These are phyloP conservation scores for Aspergillus incahuasiensis DNA, from an alignment of 495 filamentous ascomycete genomes.

Conservation along the genomic window DNA sequence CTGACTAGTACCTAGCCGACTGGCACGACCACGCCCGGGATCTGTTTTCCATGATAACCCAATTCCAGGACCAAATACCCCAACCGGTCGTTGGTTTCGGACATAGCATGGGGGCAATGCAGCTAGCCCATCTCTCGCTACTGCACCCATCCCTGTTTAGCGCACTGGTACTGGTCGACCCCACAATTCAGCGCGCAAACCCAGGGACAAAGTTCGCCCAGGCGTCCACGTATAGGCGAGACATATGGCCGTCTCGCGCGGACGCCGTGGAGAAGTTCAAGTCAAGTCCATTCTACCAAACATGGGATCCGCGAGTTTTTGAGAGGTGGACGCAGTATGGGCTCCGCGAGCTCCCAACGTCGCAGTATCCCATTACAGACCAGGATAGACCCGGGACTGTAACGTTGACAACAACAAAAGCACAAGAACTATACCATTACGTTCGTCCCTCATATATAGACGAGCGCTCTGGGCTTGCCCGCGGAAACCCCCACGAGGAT, in stretches of 20 bases:
- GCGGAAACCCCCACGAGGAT: constrained; percentile 11
- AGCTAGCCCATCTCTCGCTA: constrained; percentile 52
- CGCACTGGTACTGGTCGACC: constrained; percentile 65
- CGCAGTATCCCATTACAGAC: constrained; percentile 36
- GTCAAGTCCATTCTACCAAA: constrained; percentile 48
- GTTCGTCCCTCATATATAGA: constrained; percentile 27
- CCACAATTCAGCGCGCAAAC: constrained; percentile 50
- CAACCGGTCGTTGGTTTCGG: constrained; percentile 71
- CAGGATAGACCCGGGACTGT: constrained; percentile 23
- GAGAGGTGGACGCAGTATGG: constrained; percentile 51
- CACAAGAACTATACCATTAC: constrained; percentile 49
- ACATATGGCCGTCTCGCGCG: constrained; percentile 53
- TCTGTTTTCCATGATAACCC: constrained; percentile 66
- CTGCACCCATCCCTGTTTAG: constrained; percentile 70
- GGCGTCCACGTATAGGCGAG: constrained; percentile 46
- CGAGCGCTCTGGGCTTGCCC: constrained; percentile 5
- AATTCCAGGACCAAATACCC: constrained; percentile 62
- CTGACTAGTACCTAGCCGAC: constrained; percentile 2
- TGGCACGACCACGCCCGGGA: constrained; percentile 75
- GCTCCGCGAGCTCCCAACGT: constrained; percentile 49
- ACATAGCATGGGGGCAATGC: constrained; percentile 71
- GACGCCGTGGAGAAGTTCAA: constrained; percentile 49
- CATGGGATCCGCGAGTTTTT: constrained; percentile 60
- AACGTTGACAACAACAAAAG: constrained; percentile 57
- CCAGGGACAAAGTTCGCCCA: constrained; percentile 1